phyloP scores from a whole-genome alignment of 441 rosid species.

The Pelargonium myrrhifolium region DNA sequence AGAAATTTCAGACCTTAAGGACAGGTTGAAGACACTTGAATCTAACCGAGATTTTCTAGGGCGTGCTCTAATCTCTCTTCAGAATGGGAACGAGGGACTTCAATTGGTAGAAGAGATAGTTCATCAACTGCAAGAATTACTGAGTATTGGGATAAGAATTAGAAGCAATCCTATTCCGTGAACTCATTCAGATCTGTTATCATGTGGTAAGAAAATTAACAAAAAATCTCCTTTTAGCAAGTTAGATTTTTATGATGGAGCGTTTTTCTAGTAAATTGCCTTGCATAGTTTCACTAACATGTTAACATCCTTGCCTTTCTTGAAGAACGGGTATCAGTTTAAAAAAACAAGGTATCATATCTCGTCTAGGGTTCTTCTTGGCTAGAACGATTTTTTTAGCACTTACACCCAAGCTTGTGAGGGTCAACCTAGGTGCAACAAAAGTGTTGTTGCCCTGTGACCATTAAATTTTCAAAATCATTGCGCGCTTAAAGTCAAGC shows the following conservation, averaged over 20 bases:
- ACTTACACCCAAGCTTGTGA: too few species aligned
- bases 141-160: conserved; percentile 22
- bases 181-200: conserved; percentile 8
- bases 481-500: too few species aligned
- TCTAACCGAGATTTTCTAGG: conserved; percentile 34
- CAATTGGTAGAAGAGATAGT: conserved; percentile 41
- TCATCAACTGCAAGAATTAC: conserved; percentile 36
- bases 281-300: too few species aligned
- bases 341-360: background rate
- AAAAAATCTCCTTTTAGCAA: background rate
- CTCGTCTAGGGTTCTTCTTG: background rate
- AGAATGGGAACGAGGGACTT: conserved; percentile 36
- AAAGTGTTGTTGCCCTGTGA: too few species aligned
- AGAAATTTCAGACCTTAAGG: conserved; percentile 39
- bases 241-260: too few species aligned
- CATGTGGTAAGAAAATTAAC: conserved; percentile 14
- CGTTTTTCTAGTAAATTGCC: too few species aligned
- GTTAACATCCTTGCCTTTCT: too few species aligned
- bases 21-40: conserved; percentile 49
- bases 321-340: too few species aligned
- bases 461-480: too few species aligned
- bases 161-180: conserved; percentile 19
- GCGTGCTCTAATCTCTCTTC: conserved; percentile 35
- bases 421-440: too few species aligned
- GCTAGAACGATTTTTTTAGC: background rate